Evolutionary conservation across 768 basidiomycete genomes (phyloP).

Genomic region (Paxillus ammoniavirescens): DNA sequence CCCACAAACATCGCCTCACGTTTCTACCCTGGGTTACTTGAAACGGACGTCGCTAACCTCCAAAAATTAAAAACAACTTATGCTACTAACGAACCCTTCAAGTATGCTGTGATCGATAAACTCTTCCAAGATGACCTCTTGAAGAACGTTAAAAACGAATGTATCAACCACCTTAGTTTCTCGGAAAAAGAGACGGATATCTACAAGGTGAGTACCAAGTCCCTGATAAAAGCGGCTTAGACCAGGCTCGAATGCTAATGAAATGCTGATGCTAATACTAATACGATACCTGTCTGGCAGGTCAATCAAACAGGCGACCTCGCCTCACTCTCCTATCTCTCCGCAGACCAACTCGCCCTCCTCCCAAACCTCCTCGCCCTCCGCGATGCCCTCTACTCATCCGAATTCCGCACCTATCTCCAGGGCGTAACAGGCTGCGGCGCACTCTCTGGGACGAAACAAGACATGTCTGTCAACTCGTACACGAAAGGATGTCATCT

Average conservation of each 20-base stretch:
- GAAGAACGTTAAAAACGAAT: slow-evolving; percentile 80
- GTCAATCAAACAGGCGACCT: slow-evolving; percentile 97
- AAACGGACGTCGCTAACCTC: slow-evolving; percentile 44
- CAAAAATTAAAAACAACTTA: slow-evolving; percentile 58
- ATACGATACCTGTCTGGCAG: slow-evolving; percentile 38
- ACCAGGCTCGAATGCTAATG: too few species aligned
- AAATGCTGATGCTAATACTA: not conserved
- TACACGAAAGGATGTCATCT: slow-evolving; percentile 92
- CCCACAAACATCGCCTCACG: slow-evolving; percentile 14
- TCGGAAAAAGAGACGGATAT: slow-evolving; percentile 97
- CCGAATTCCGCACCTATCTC: slow-evolving; percentile 77
- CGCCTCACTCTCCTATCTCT: slow-evolving; percentile 86
- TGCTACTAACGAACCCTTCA: slow-evolving; percentile 64
- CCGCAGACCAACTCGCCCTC: slow-evolving; percentile 70
- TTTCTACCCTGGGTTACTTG: slow-evolving; percentile 49
- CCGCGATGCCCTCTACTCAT: slow-evolving; percentile 89
- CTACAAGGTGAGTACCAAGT: slow-evolving; percentile 67
- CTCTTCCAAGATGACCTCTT: slow-evolving; percentile 85
- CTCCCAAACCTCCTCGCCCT: slow-evolving; percentile 79
- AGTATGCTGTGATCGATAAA: slow-evolving; percentile 75
- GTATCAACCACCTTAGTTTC: slow-evolving; percentile 73
- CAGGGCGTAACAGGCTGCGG: slow-evolving; percentile 90
- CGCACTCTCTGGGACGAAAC: slow-evolving; percentile 85
- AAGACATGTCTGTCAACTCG: slow-evolving; percentile 93
- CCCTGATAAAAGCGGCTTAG: not conserved